Base-by-base conservation (phyloP, 495 filamentous ascomycete genomes). In the Aspergillus ellipticus region DNA sequence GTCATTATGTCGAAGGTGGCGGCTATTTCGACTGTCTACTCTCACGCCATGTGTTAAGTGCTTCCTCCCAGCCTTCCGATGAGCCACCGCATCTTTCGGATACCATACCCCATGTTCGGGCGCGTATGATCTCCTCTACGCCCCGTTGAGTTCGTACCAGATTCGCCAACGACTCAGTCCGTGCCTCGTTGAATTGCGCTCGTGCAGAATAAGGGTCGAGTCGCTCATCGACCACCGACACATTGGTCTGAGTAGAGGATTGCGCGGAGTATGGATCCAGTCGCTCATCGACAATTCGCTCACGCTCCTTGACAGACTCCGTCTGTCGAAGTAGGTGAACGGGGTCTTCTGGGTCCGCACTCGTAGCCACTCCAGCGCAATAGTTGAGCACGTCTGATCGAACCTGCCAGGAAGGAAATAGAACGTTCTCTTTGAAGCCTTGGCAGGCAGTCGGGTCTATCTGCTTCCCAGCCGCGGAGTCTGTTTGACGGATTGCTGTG, bases 131-230 rank as follows among this genome's bases (percentile, higher is more conserved):
- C 33, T 83, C 82, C 69, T 98, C 94, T 19, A 98, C 89, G 15
- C 82, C 83, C 58, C 87, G 80, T 74, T 98, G 92, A 69, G 89
- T 91, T 58, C 93, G 82, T 29, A 97, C 70, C 43, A 96, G 56
- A 29, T 72, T 79, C 10, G 91, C 92, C 46, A 98, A 66, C 39
- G 81, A 82, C 72, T 98, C 90, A 1, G 93, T 95, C 54, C 92
- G 78, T 42, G 89, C 79, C 70, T 97, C 92, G 42, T 81, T 77
- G 0, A 92, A 91, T 57, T 91, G 93, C 64, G 87, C 96, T 24
- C 93, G 78, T 19, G 76, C 90, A 19, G 87, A 91, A 63, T 98
- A 98, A 16, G 94, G 94, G 72, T 98, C 94, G 53, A 97, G 70
- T 55, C 94, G 77, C 69, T 97, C 94, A 72, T 98, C 79, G 15